A percentile compares a stretch with the other conserved stretches of the same genome.
Conservation (phyloP, 2,329 filamentous ascomycete genomes). For the Ophiocordyceps australis region DNA sequence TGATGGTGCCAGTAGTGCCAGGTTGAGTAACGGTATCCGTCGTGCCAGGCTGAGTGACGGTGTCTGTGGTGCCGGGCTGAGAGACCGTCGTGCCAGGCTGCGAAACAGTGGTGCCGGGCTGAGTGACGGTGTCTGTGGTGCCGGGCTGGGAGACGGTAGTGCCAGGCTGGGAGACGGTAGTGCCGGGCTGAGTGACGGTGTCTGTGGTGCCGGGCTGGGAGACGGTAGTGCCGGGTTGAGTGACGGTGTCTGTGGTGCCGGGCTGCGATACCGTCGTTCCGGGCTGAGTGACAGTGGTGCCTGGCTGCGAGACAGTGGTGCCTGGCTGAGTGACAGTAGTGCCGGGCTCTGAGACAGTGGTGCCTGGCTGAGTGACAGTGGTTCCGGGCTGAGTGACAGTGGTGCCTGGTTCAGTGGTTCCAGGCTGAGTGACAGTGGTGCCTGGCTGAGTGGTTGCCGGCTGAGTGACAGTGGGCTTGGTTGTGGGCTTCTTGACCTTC, state of each 20-base stretch:
- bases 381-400: not conserved
- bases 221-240: constrained; percentile 5
- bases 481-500: too few species aligned
- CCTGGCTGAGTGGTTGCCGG: too few species aligned
- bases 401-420: not conserved
- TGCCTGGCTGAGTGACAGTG: not conserved
- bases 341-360: not conserved
- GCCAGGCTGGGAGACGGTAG: not conserved
- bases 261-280: too few species aligned
- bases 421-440: not conserved
- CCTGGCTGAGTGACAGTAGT: not conserved
- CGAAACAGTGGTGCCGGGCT: not conserved
- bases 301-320: not conserved
- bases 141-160: not conserved
- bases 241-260: constrained; percentile 13
- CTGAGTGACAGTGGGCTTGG: constrained; percentile 7
- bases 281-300: not conserved
- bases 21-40: not conserved
- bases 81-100: not conserved
- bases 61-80: not conserved
- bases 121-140: not conserved
- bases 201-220: not conserved
- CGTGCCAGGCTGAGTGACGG: not conserved
- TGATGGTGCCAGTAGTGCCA: not conserved
- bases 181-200: not conserved